phyloP scores from a whole-genome alignment of 73 alveolate species.

The Loxodes magnus region DNA sequence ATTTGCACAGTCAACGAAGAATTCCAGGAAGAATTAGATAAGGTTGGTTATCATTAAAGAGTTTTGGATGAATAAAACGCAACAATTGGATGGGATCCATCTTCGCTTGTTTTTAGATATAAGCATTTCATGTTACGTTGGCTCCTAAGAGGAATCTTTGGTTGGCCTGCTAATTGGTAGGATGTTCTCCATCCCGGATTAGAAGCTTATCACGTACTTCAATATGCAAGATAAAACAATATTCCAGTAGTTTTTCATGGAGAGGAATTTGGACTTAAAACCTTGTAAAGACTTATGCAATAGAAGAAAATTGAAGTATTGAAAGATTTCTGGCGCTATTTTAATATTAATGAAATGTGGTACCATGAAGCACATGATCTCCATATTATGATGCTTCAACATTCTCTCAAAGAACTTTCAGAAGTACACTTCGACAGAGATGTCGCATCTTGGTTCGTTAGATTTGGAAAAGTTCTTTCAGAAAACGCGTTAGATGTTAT shows the following conservation, averaged over 20 bases:
- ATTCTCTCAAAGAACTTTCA: neutral
- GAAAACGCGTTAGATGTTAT: neutral
- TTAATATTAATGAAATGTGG: neutral
- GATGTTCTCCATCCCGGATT: conserved; percentile 7
- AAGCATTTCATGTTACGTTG: neutral
- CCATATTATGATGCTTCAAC: neutral
- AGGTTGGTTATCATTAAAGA: too few species aligned
- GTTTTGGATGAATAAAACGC: too few species aligned
- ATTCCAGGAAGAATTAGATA: neutral
- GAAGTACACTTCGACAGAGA: neutral
- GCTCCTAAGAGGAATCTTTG: neutral
- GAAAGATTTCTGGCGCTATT: neutral
- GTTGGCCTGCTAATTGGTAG: neutral
- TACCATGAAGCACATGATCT: neutral
- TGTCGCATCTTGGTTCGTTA: conserved; percentile 7
- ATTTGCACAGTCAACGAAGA: too few species aligned
- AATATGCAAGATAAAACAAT: neutral
- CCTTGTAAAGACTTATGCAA: neutral
- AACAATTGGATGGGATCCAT: too few species aligned
- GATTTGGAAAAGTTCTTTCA: neutral
- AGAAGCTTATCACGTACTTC: neutral
- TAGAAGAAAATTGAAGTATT: neutral
- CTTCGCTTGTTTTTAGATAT: neutral
- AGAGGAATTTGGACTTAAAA: neutral
- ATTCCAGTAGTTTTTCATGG: neutral